Evolutionary conservation across 495 filamentous ascomycete genomes (phyloP).

Genomic region (Penicillium waksmanii): DNA sequence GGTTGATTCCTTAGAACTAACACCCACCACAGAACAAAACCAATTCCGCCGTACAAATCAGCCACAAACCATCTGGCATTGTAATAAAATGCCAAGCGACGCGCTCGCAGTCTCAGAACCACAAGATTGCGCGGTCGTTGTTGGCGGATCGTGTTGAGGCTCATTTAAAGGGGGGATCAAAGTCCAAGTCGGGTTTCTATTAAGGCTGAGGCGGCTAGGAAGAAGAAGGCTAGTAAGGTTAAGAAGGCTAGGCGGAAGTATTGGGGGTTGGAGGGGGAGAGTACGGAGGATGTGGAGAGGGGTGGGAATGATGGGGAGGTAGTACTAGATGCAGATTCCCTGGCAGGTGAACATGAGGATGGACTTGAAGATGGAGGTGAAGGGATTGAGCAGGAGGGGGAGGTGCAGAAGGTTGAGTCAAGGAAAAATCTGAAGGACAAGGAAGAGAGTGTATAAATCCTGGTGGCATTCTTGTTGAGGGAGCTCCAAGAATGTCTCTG

Average conservation of each 20-base stretch:
- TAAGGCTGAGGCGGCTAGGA: slow-evolving; percentile 57
- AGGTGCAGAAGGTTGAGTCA: neutral
- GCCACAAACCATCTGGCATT: slow-evolving; percentile 83
- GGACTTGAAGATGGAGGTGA: neutral
- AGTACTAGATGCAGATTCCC: slow-evolving; percentile 40
- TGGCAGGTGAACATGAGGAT: slow-evolving; percentile 22
- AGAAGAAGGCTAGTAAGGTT: slow-evolving; percentile 65
- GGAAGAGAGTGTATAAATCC: no score
- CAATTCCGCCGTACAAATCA: slow-evolving; percentile 90
- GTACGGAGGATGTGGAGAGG: slow-evolving; percentile 45
- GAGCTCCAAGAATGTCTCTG: no score
- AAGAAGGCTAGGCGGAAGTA: slow-evolving; percentile 75
- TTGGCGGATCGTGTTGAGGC: slow-evolving; percentile 80
- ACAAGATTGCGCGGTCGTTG: slow-evolving; percentile 78
- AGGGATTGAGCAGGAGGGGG: neutral
- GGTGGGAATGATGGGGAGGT: slow-evolving; percentile 33
- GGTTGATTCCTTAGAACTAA: neutral
- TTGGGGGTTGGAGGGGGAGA: slow-evolving; percentile 47
- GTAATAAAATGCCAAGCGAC: slow-evolving; percentile 94
- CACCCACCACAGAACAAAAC: slow-evolving; percentile 84
- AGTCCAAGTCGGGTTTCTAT: slow-evolving; percentile 60
- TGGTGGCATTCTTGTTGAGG: no score
- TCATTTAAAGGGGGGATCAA: slow-evolving; percentile 61
- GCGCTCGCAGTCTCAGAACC: slow-evolving; percentile 83
- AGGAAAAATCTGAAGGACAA: no score